Evolutionary conservation across 225 moss, liverwort and hornwort genomes (phyloP), one percentile per base, ranked within the genome.

Genomic region (Pseudisothecium myosuroides): DNA sequence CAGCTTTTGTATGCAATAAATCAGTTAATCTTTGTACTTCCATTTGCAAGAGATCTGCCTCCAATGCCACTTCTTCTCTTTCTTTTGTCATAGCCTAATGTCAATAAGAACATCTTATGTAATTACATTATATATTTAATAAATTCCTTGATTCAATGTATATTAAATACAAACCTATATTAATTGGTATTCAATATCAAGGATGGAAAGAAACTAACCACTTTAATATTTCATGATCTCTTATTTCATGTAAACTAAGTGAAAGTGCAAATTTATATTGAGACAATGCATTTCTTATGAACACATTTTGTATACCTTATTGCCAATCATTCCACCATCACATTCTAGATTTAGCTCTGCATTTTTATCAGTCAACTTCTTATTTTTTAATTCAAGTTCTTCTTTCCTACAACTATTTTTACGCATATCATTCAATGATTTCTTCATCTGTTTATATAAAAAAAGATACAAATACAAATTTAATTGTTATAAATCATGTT

Each of bases 41-140:
- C 97, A 99, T 99, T 86, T 97, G 97, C 52, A 99, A 83, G 34
- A 99, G 89, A 89, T 99, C 96, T 52, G 92, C 96, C 24, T 94
- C 95, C 26, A 99, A 90, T 86, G 96, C 90, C 10, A 92, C 93
- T 84, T 99, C 99, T 93, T 99, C 97, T 90, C 93, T 96, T 66
- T 95, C 95, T 93, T 95, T 96, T 65, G 91, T 96, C 71, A 94
- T 88, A 17, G 87, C 75, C 98, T 96, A 87, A 36, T 0, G 17
- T 59, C 10, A 26, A 73, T 2, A 84, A 73, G 2, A 47, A 21
- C 21, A 31, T 34, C 9, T 85, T 68, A 36, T 64, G 0, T 43
- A 52, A 39, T 76, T 84, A 19, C 5, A 24, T n/a, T 54, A 14
- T 12, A 50, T 3, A 36, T 22, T 17, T 37, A 63, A 49, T 24